Conservation (phyloP, 495 filamentous ascomycete species). For the Aspergillus diversus region DNA sequence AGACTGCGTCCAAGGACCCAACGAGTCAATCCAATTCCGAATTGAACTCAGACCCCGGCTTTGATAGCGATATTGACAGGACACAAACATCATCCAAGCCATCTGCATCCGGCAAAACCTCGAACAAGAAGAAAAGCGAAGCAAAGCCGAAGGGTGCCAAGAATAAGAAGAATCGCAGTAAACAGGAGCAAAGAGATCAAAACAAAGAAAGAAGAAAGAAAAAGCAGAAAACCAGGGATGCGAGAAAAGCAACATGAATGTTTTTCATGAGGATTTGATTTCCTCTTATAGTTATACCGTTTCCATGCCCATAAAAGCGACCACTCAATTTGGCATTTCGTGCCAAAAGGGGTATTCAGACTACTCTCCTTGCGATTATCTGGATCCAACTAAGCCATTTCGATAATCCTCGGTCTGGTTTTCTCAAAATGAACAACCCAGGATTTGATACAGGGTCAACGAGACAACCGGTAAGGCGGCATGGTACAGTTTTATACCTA, state of each 20-base stretch:
- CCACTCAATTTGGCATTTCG: too few species aligned
- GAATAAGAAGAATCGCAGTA: constrained; percentile 34
- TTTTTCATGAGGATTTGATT: not conserved
- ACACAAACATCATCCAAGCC: constrained; percentile 15
- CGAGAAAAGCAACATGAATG: constrained; percentile 30
- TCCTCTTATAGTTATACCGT: not conserved
- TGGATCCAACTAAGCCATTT: too few species aligned
- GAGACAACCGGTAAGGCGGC: too few species aligned
- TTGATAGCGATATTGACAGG: constrained; percentile 28
- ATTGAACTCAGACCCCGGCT: constrained; percentile 29
- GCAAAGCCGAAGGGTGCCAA: constrained; percentile 27
- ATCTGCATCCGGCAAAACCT: constrained; percentile 11
- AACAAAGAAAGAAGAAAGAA: constrained; percentile 46
- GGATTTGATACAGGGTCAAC: too few species aligned
- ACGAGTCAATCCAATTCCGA: constrained; percentile 31
- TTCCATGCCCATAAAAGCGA: not conserved
- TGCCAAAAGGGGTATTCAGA: too few species aligned
- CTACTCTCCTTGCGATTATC: too few species aligned
- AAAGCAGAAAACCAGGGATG: constrained; percentile 40
- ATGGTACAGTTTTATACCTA: too few species aligned
- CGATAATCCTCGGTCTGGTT: too few species aligned
- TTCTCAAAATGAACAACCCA: too few species aligned
- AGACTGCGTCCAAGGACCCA: constrained; percentile 23
- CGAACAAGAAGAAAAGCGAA: constrained; percentile 28
- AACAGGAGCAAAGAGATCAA: constrained; percentile 30